Conservation (phyloP, 2,329 filamentous ascomycete genomes). For the Botrytis tulipae region DNA sequence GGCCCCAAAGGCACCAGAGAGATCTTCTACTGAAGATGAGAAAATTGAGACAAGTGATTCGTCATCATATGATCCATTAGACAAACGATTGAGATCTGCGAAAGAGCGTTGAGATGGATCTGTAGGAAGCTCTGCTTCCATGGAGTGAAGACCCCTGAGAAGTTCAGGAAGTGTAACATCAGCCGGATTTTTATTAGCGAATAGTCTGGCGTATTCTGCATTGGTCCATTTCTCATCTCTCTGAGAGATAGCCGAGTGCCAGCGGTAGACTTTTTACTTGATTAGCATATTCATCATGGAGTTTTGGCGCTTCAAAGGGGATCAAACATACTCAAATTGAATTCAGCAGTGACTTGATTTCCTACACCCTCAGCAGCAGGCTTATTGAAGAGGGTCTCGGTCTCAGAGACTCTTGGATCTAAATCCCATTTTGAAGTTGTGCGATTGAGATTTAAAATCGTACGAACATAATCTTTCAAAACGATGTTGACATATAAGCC, state of each 20-base stretch:
- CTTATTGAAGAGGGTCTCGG: slow-evolving; percentile 46
- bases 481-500: slow-evolving; percentile 77
- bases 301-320: background rate
- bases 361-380: slow-evolving; percentile 55
- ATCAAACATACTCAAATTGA: slow-evolving; percentile 60
- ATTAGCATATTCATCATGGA: background rate
- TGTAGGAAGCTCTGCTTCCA: slow-evolving; percentile 57
- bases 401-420: slow-evolving; percentile 68
- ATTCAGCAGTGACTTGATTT: slow-evolving; percentile 80
- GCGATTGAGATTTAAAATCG: slow-evolving; percentile 44
- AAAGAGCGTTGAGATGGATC: slow-evolving; percentile 72
- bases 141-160: slow-evolving; percentile 59
- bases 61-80: slow-evolving; percentile 69
- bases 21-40: slow-evolving; percentile 50
- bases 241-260: slow-evolving; percentile 73
- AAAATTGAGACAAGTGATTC: slow-evolving; percentile 74
- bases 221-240: slow-evolving; percentile 70
- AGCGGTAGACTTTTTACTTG: slow-evolving; percentile 56
- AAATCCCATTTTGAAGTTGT: slow-evolving; percentile 49
- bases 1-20: slow-evolving; percentile 52
- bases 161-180: slow-evolving; percentile 61
- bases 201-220: slow-evolving; percentile 53
- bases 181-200: slow-evolving; percentile 50
- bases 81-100: slow-evolving; percentile 60
- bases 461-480: slow-evolving; percentile 72